These are phyloP conservation scores for Wickerhamomyces strasburgensis DNA, from an alignment of 805 yeast species.

Conservation along the genomic window DNA sequence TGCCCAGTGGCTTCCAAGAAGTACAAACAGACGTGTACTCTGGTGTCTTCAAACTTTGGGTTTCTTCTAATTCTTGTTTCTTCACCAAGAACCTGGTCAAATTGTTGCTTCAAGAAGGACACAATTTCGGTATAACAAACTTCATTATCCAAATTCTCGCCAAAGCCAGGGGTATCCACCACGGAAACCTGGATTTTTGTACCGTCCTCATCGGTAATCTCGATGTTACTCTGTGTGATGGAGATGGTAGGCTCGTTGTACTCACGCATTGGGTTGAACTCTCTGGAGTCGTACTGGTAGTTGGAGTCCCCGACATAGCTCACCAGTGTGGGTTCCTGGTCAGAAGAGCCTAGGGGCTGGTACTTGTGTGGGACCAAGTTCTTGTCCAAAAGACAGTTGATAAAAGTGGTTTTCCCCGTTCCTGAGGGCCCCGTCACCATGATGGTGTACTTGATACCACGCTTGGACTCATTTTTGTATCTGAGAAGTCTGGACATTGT, in stretches of 20 bases:
- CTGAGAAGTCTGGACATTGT: constrained; percentile 22
- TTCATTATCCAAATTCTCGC: constrained; percentile 62
- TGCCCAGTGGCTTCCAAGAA: constrained; percentile 76
- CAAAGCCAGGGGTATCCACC: constrained; percentile 79
- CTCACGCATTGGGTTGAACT: constrained; percentile 55
- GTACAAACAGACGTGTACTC: constrained; percentile 70
- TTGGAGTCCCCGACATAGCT: constrained; percentile 18
- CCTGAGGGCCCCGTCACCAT: constrained; percentile 73
- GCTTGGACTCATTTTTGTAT: constrained; percentile 61
- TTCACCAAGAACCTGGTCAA: constrained; percentile 74
- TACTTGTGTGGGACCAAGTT: constrained; percentile 57
- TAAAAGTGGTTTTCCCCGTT: constrained; percentile 72
- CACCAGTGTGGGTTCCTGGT: constrained; percentile 24
- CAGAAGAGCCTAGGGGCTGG: constrained; percentile 31
- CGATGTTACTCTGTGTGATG: constrained; percentile 60
- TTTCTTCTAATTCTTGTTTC: constrained; percentile 84
- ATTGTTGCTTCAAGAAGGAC: constrained; percentile 67
- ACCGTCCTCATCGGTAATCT: constrained; percentile 57
- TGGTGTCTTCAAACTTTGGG: constrained; percentile 72
- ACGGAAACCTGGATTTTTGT: constrained; percentile 51
- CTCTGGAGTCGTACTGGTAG: constrained; percentile 52
- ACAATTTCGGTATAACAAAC: constrained; percentile 63
- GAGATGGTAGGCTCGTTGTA: constrained; percentile 71
- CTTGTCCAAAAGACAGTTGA: constrained; percentile 62
- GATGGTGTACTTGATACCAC: constrained; percentile 69